phyloP scores from a whole-genome alignment of 2,329 filamentous ascomycete genomes.

The Emergomyces orientalis region DNA sequence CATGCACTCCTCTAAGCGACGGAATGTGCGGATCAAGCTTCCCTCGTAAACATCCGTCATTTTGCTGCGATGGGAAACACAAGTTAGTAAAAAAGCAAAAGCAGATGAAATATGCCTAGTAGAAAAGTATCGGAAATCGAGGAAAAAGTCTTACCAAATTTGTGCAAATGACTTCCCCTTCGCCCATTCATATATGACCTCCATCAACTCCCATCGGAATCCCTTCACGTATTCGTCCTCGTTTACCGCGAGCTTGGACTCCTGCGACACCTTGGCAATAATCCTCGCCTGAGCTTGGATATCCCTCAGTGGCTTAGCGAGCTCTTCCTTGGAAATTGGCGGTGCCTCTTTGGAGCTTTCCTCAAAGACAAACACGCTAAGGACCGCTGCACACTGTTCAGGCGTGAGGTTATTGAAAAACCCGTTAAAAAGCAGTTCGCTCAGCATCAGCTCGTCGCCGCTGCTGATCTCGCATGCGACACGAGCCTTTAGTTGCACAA shows the following conservation, averaged over 20 bases:
- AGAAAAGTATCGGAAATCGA: not conserved
- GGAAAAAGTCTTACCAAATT: conserved; percentile 65
- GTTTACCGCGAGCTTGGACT: conserved; percentile 88
- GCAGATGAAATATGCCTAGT: not conserved
- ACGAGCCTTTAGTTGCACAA: conserved; percentile 92
- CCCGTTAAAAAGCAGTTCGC: conserved; percentile 87
- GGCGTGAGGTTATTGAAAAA: conserved; percentile 96
- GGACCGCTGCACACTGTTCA: conserved; percentile 73
- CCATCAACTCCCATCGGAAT: conserved; percentile 94
- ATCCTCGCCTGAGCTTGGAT: conserved; percentile 79
- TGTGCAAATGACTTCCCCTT: conserved; percentile 82
- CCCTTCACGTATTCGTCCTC: conserved; percentile 86
- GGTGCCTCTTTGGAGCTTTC: conserved; percentile 76
- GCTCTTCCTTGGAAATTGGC: conserved; percentile 61
- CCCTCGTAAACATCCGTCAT: conserved; percentile 99
- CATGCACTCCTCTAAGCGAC: conserved; percentile 84
- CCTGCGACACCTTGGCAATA: conserved; percentile 86
- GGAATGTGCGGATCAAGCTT: conserved; percentile 90
- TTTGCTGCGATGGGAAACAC: conserved; percentile 53
- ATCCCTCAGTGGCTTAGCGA: conserved; percentile 75
- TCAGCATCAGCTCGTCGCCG: conserved; percentile 86
- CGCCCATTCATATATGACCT: conserved; percentile 86
- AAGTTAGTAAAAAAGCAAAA: conserved; percentile 3
- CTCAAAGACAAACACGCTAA: conserved; percentile 95
- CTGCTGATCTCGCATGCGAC: conserved; percentile 98